Evolutionary conservation across 192 early-diverging fungal species (phyloP), one percentile per base, ranked within the genome.

Genomic region (Jimgerdemannia lactiflua): DNA sequence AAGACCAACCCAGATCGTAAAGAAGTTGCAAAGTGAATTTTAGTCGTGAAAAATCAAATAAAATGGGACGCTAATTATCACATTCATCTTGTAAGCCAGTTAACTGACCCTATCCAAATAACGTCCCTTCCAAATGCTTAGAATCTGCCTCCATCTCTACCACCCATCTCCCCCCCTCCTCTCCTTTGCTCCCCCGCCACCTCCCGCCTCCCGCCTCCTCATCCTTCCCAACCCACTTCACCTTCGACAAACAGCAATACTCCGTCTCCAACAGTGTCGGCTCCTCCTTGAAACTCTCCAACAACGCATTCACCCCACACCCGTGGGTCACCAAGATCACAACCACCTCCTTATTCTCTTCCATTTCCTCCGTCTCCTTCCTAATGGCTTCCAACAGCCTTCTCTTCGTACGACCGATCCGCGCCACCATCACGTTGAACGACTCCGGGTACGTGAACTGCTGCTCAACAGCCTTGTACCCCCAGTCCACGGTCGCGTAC

Each of bases 401-500:
- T 10, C 49, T 41, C 14, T 74, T 71, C 4, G 74, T 70, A 4
- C 76, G 71, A 39, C 73, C 54, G 64, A 78, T 78, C 4, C 80
- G 77, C n/a, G 73, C 70, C 20, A 78, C 29, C 80, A 82, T 82
- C 9, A 74, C 74, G 3, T 44, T 20, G 44, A 74, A 75, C 11
- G n/a, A 49, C 68, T 82, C 80, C 4, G 80, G 80, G 74, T 40
- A 82, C 59, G 73, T 65, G 64, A 82, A 82, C 9, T 78, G 77
- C 4, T 44, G 63, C 14, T 64, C 64, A 8, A 64, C 54, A 3
- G 72, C 59, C 42, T 64, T 43, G 64, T 73, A 73, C 39, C 67
- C 64, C 72, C 72, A 73, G 72, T 73, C 72, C 41, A 73, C 65
- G 40, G 72, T 42, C n/a, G 67, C 42, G 17, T 67, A 18, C 29